phyloP scores from a whole-genome alignment of 352 stramenopile species.

The Phytophthora capsici region DNA sequence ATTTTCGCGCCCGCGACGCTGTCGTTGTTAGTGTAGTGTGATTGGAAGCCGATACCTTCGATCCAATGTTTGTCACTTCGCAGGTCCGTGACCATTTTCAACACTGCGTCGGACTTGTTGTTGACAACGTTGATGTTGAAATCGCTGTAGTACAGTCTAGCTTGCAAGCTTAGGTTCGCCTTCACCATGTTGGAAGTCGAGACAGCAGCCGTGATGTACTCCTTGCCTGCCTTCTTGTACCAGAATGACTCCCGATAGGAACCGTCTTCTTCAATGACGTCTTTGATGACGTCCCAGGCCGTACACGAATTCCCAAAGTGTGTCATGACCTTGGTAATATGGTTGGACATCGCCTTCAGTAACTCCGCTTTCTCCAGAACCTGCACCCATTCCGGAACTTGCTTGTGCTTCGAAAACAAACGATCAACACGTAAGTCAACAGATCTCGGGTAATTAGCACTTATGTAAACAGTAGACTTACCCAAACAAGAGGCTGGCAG shows the following conservation, averaged over 20 bases:
- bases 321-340: background rate
- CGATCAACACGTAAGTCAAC: no score
- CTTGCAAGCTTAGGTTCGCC: background rate
- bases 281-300: background rate
- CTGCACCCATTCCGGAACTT: background rate
- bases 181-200: background rate
- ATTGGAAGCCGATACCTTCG: background rate
- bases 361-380: background rate
- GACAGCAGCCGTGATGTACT: background rate
- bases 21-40: background rate
- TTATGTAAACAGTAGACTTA: background rate
- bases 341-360: background rate
- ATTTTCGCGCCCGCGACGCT: background rate
- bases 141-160: background rate
- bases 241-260: background rate
- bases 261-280: background rate
- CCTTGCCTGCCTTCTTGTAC: background rate
- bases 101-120: background rate
- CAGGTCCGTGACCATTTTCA: background rate
- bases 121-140: background rate
- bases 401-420: background rate
- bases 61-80: background rate
- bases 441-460: no score
- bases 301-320: background rate
- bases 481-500: constrained; percentile 21